Percentiles rank a stretch among this genome's conserved stretches.
Conservation (phyloP, 495 filamentous ascomycete species). For the Massariosphaeria phaeospora region DNA sequence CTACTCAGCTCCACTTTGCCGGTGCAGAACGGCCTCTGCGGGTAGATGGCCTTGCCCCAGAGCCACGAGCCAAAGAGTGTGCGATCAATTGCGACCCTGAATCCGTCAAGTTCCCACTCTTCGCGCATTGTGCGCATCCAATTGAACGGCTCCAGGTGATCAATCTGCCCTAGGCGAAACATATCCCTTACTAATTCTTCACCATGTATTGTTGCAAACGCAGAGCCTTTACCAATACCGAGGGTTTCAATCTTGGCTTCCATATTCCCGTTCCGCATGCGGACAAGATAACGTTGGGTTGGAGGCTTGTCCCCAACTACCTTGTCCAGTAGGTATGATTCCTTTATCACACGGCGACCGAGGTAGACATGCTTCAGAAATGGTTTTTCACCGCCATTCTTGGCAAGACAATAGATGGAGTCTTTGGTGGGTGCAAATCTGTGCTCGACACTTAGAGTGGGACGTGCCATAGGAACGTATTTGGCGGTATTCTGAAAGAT, state of each 20-base stretch:
- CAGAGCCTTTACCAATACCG: neutral
- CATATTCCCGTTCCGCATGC: neutral
- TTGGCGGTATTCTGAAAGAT: no score
- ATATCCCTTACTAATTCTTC: neutral
- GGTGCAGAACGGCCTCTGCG: neutral
- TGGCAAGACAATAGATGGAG: no score
- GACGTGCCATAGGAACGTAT: no score
- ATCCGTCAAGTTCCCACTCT: neutral
- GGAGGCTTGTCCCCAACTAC: neutral
- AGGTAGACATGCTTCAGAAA: no score
- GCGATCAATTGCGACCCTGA: neutral
- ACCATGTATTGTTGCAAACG: neutral
- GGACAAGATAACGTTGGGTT: neutral
- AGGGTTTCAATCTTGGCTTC: neutral
- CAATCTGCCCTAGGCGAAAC: neutral
- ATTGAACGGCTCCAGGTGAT: neutral
- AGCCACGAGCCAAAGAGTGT: neutral
- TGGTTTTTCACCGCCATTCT: no score
- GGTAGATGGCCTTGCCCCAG: neutral
- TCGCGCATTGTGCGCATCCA: neutral
- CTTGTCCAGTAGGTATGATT: neutral
- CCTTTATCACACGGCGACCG: neutral
- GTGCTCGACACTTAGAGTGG: no score
- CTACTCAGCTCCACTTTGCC: neutral
- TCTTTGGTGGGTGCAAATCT: no score